phyloP scores from a whole-genome alignment of 78 protist genomes.

The Dictyostelium purpureum region DNA sequence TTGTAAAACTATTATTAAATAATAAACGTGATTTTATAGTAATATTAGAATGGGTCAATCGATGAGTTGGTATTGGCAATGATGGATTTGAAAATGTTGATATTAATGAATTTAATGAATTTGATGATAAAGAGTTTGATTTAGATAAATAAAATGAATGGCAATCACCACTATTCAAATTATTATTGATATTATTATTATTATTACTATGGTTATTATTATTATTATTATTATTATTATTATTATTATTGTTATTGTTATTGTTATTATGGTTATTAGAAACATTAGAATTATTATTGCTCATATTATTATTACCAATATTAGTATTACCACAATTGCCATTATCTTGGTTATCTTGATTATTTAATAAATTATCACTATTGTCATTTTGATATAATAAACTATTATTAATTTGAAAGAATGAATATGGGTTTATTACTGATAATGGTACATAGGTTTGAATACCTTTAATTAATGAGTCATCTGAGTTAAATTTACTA shows the following conservation, averaged over 20 bases:
- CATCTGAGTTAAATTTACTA: conserved; percentile 47
- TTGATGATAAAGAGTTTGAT: no score
- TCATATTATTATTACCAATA: background rate
- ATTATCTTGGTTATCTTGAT: no score
- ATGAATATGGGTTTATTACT: conserved; percentile 1
- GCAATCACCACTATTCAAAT: no score
- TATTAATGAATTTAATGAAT: no score
- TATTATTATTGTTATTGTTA: background rate
- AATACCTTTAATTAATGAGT: conserved; percentile 54
- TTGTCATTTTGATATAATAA: background rate
- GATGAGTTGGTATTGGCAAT: background rate
- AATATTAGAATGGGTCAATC: background rate
- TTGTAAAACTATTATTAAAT: background rate
- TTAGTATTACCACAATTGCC: no score
- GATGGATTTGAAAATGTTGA: background rate
- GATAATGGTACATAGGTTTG: conserved; percentile 28
- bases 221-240: background rate
- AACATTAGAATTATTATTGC: no score
- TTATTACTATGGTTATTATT: background rate
- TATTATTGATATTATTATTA: background rate
- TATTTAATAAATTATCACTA: background rate
- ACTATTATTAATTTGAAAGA: background rate
- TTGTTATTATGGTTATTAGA: background rate
- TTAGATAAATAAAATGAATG: no score
- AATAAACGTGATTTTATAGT: conserved; percentile 30